Conservation (phyloP, 495 filamentous ascomycete species). For the Podospora australis region DNA sequence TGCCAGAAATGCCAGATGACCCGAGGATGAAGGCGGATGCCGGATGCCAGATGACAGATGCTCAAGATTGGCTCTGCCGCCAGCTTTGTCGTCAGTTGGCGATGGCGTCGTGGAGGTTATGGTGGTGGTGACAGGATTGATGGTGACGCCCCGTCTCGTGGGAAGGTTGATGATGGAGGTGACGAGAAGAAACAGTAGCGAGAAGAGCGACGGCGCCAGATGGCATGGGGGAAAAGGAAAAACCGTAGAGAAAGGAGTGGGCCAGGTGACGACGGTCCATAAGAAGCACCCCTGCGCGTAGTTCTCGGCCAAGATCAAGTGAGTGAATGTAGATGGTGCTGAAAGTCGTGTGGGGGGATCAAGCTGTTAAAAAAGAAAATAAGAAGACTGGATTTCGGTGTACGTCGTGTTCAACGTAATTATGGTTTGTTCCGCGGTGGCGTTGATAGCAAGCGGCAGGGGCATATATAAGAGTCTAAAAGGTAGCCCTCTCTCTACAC, state of each 20-base stretch:
- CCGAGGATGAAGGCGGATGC: too few species aligned
- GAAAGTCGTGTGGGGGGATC: too few species aligned
- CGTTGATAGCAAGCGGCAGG: too few species aligned
- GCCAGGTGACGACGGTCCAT: slow-evolving; percentile 25
- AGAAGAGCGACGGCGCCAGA: slow-evolving; percentile 4
- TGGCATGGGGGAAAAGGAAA: slow-evolving; percentile 10
- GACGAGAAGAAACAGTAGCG: slow-evolving; percentile 1
- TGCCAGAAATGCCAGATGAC: slow-evolving; percentile 9
- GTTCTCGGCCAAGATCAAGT: too few species aligned
- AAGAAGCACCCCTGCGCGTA: too few species aligned
- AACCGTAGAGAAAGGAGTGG: slow-evolving; percentile 5
- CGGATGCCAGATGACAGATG: slow-evolving; percentile 3
- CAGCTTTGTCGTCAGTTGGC: slow-evolving; percentile 5
- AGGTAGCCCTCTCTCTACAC: too few species aligned
- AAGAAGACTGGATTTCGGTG: too few species aligned
- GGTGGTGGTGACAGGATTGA: slow-evolving; percentile 1
- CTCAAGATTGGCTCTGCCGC: background rate
- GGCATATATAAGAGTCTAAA: too few species aligned
- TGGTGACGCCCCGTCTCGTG: slow-evolving; percentile 4
- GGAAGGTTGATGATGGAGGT: slow-evolving; percentile 1
- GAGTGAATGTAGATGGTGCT: too few species aligned
- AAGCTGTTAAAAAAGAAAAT: too few species aligned
- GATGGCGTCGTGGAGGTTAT: slow-evolving; percentile 1
- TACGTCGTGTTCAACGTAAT: too few species aligned
- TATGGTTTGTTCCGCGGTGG: too few species aligned